Evolutionary conservation across 1,284 basidiomycete species (phyloP), one percentile per base, ranked within the genome.

Genomic region (Kalmanozyma brasiliensis): DNA sequence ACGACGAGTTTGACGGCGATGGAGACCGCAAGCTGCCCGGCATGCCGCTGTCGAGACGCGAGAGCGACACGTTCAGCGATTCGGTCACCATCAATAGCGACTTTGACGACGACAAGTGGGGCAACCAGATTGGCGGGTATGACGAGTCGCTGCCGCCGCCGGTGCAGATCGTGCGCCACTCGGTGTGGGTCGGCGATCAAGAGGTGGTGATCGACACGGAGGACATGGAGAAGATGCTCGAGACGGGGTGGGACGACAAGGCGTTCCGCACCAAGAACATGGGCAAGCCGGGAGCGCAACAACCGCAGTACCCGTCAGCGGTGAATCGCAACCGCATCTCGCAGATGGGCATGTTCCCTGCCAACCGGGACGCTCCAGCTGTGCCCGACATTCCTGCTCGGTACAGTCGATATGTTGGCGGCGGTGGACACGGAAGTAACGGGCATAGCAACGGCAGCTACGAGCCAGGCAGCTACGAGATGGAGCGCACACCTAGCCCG

Each of bases 61-160:
- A 62, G 23, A 67, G 62, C 38, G 76, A 78, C 38, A 61, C 65
- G 4, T 68, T 62, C 40, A 61, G 64, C 33, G 70, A 71, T 38
- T 42, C 56, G 16, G 58, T 57, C 3, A 64, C 61, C 11, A 38
- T 66, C 19, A 48, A n/a, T n/a, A n/a, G 52, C n/a, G 75, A 68
- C 79, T 77, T 56, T 82, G 93, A 97, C 45, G 94, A 95, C 37
- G 95, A 98, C 81, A 88, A 91, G 40, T 98, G 94, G 94, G 93
- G 85, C 44, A 81, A 77, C n/a, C 84, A 85, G 59, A 83, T 86
- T 42, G 84, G 85, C 19, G 75, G 62, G 10, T 82, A 82, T 41
- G 78, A 81, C 36, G 74, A 74, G 52, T 43, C 60, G 17, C 38
- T 71, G 13, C 76, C 77, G 19, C 77, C 77, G 5, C 76, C 77